Base-by-base conservation (phyloP, 1,284 basidiomycete genomes). In the Leccinum fallax region DNA sequence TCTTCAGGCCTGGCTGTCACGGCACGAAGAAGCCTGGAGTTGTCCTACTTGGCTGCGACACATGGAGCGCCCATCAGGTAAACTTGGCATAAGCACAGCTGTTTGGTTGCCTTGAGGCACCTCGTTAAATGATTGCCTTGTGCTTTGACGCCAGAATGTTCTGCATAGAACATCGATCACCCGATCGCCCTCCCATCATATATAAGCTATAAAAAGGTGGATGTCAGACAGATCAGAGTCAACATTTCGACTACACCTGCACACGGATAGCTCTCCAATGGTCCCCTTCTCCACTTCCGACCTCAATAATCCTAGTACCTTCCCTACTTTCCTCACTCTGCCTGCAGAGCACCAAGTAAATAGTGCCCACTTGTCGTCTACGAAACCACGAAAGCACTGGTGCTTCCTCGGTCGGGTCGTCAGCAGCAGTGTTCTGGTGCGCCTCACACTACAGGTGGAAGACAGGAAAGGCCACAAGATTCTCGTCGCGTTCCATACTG, bases 401-500 rank as follows among this genome's bases (percentile, higher is more conserved):
- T 73, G 74, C 30, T 74, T 74, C 52, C 65, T 73, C 5, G 71
- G 74, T 5, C 63, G 55, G 21, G 65, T 73, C 10, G 59, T 76
- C 56, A 71, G 66, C 16, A 73, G 63, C 4, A 32, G 28, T 21
- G 61, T 65, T 9, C 9, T 65, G 16, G 74, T 73, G 46, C 71
- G 71, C 53, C 71, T 73, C 59, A 58, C 54, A 2, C 56, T 73
- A 19, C 53, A 71, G 16, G 71, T 76, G 19, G 66, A 76, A 56
- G 71, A 73, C 63, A 74, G 43, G 56, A 64, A 61, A 15, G 71
- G 74, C 9, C 62, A 72, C 13, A 53, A 43, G 54, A 48, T 74
- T 11, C 58, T 64, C 26, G 73, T 75, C 24, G 73, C 72, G 7
- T 73, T 73, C 63, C 72, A 73, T 24, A 73, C 74, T 8, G 70